These are phyloP conservation scores for Arthrobotrys sphaeroides DNA, from an alignment of 2,329 filamentous ascomycete species.

Conservation along the genomic window DNA sequence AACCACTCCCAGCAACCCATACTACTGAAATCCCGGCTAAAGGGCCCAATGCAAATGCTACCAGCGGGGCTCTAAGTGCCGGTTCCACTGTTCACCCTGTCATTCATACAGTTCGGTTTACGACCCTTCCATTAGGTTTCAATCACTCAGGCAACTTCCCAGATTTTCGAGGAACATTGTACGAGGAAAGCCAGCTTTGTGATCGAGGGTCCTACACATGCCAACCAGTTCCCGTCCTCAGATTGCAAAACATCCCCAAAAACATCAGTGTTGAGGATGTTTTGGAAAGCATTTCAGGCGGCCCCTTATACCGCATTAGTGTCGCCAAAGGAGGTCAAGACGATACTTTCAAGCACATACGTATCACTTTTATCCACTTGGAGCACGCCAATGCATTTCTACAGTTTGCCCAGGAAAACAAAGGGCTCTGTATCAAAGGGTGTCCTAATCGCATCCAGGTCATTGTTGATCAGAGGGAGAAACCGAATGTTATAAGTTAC, in stretches of 20 bases:
- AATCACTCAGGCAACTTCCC: constrained; percentile 27
- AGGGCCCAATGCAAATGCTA: not conserved
- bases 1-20: not conserved
- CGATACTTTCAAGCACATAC: not conserved
- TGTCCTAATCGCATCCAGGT: constrained; percentile 23
- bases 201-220: constrained; percentile 1
- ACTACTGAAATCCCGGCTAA: not conserved
- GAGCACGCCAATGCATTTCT: constrained; percentile 25
- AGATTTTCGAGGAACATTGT: not conserved
- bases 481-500: constrained; percentile 18
- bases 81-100: not conserved
- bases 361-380: constrained; percentile 33
- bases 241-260: constrained; percentile 16
- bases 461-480: not conserved
- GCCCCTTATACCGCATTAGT: constrained; percentile 38
- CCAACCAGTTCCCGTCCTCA: constrained; percentile 23
- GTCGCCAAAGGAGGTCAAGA: not conserved
- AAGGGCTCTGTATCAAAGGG: constrained; percentile 27
- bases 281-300: constrained; percentile 12
- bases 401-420: constrained; percentile 5
- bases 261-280: constrained; percentile 12
- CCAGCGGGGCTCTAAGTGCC: not conserved
- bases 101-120: not conserved
- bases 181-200: not conserved
- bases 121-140: constrained; percentile 13